A percentile compares a stretch with the other conserved stretches of the same genome.
phyloP scores from a whole-genome alignment of 306 rosid species.

The Fagus sylvatica region DNA sequence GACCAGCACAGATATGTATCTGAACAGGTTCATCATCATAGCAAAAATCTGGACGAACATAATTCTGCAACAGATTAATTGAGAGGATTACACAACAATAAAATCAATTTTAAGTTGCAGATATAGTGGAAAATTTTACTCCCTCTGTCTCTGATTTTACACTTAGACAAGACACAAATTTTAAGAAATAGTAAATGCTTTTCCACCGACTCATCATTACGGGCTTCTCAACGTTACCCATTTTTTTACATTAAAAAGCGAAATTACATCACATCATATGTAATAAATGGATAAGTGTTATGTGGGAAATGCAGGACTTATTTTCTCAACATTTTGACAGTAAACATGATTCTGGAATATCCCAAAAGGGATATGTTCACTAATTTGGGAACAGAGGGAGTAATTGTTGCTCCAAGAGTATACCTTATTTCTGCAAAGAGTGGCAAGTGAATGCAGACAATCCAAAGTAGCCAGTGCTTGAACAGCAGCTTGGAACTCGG shows the following conservation, averaged over 20 bases:
- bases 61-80: slow-evolving; percentile 54
- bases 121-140: background rate
- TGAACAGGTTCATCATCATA: slow-evolving; percentile 72
- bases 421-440: slow-evolving; percentile 91
- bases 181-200: background rate
- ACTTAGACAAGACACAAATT: background rate
- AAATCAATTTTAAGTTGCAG: background rate
- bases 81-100: slow-evolving; percentile 16
- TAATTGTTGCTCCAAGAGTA: slow-evolving; percentile 21
- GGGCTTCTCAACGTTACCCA: no score
- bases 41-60: slow-evolving; percentile 68
- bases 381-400: background rate
- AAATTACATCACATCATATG: background rate
- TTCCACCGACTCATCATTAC: background rate
- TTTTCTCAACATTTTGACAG: background rate
- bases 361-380: background rate
- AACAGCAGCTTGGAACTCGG: slow-evolving; percentile 80
- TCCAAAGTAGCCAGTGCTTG: slow-evolving; percentile 91
- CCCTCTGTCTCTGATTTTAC: background rate
- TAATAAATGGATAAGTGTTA: background rate
- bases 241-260: no score
- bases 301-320: background rate
- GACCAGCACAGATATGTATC: slow-evolving; percentile 71
- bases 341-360: background rate
- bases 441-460: slow-evolving; percentile 86